phyloP scores from a whole-genome alignment of 2,329 filamentous ascomycete species.

The Acarospora socialis region DNA sequence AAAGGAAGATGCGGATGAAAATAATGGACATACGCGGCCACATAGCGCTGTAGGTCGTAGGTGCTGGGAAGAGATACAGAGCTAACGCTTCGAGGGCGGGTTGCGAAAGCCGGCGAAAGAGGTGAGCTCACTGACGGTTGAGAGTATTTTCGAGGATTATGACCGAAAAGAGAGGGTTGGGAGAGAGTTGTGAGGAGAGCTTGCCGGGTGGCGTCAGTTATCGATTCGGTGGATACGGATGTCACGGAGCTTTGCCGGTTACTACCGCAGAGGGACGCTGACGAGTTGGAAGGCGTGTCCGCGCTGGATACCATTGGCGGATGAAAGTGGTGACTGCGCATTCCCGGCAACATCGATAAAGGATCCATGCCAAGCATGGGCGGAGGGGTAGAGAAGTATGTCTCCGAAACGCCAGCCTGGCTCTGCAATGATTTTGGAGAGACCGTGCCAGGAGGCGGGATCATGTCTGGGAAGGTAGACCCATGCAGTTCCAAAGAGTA shows the following conservation, averaged over 20 bases:
- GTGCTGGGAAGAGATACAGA: conserved; percentile 57
- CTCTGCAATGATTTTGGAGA: conserved; percentile 63
- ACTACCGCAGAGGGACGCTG: conserved; percentile 42
- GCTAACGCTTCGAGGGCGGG: conserved; percentile 22
- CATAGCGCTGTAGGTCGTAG: conserved; percentile 75
- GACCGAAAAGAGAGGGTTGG: conserved; percentile 41
- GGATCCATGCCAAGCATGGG: conserved; percentile 62
- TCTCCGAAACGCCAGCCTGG: conserved; percentile 53
- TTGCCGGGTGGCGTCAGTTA: conserved; percentile 52
- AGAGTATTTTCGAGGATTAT: conserved; percentile 42
- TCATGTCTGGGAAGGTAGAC: conserved; percentile 60
- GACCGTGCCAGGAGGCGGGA: conserved; percentile 55
- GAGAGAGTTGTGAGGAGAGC: conserved; percentile 47
- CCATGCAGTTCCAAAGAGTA: conserved; percentile 64
- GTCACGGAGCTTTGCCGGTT: conserved; percentile 45
- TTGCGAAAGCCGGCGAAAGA: conserved; percentile 26
- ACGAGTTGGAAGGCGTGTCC: conserved; percentile 31
- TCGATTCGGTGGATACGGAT: conserved; percentile 48
- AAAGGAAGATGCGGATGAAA: conserved; percentile 96
- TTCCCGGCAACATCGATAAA: conserved; percentile 49
- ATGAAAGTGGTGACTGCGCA: conserved; percentile 38
- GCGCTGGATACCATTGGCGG: conserved; percentile 28
- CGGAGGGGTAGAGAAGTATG: conserved; percentile 66
- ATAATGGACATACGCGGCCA: conserved; percentile 76
- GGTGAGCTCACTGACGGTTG: conserved; percentile 43